phyloP scores from a whole-genome alignment of 306 rosid species.

The Cercis canadensis region DNA sequence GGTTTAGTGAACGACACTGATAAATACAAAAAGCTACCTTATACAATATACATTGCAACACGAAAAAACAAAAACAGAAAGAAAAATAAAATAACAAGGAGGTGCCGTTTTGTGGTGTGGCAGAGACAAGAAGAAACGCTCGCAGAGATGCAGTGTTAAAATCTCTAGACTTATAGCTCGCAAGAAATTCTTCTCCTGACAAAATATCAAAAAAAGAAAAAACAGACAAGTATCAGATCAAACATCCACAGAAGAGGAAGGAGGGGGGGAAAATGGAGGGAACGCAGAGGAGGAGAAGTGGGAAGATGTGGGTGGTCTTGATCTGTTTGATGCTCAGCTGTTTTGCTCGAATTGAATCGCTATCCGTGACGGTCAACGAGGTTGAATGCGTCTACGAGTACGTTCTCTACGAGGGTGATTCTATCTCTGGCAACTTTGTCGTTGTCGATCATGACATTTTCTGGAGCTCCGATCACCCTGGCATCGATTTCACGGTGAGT shows the following conservation, averaged over 20 bases:
- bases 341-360: conserved; percentile 59
- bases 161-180: conserved; percentile 27
- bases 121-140: not conserved
- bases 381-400: conserved; percentile 89
- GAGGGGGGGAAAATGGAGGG: conserved; percentile 51
- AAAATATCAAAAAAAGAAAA: too few relatives aligned
- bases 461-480: conserved; percentile 97
- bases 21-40: not conserved
- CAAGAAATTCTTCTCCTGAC: not conserved
- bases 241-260: not conserved
- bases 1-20: not conserved
- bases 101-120: not conserved
- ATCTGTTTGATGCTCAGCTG: conserved; percentile 57
- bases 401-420: conserved; percentile 85
- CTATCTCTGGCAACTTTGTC: conserved; percentile 85
- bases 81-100: not conserved
- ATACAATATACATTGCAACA: too few relatives aligned
- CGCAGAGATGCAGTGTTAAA: conserved; percentile 1
- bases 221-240: not conserved
- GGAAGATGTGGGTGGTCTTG: conserved; percentile 41
- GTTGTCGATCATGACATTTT: conserved; percentile 96
- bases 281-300: conserved; percentile 36
- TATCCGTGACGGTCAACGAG: conserved; percentile 86
- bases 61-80: too few relatives aligned
- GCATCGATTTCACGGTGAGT: conserved; percentile 81